Base-by-base conservation (phyloP, 2,329 filamentous ascomycete genomes). In the Elsinoe arachidis region DNA sequence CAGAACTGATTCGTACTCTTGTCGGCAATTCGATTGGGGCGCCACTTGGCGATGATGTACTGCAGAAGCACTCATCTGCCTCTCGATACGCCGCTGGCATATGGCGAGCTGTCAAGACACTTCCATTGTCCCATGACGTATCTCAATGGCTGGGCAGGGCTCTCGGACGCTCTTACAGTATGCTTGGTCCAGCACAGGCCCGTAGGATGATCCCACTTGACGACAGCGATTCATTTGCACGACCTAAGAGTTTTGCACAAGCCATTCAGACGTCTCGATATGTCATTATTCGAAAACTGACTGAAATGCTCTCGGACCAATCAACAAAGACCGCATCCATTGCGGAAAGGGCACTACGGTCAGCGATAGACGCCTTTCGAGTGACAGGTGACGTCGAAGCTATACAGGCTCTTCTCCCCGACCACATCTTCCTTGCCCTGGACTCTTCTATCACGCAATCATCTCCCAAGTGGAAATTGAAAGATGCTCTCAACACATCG, bases 101-200 rank as follows among this genome's bases (percentile, higher is more conserved):
- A 0, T 93, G 87, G 85, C 84, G 33, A 12, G 52, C 57, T 3
- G 54, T 56, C 6, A 54, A 58, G n/a, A 11, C 23, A 5, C 21
- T 57, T 5, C n/a, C 17, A 3, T 11, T 51, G 3, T 37, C 47
- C 11, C 41, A 80, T 23, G 80, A 83, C 14, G 96, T 93, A 68
- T 74, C 90, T 0, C 75, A 88, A 1, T 99, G 95, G 95, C 87
- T 88, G 44, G 91, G 88, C 2, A 81, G 86, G 61, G 86, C 91
- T 1, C 77, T 97, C 44, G 93, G 95, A 6, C 82, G 90, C 67
- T 85, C 89, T 11, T 56, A 56, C 43, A 49, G 54, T 38, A 10
- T 34, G 11, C 9, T 21, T 21, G 54, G 54, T 10, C 41, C 54
- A 15, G 23, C 34, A 17, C 33, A 30, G 11, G 21, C 38, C n/a